Evolutionary conservation across 75 land plant genomes (phyloP), one percentile per base, ranked within the genome.

Genomic region (Isoetes taiwanensis): DNA sequence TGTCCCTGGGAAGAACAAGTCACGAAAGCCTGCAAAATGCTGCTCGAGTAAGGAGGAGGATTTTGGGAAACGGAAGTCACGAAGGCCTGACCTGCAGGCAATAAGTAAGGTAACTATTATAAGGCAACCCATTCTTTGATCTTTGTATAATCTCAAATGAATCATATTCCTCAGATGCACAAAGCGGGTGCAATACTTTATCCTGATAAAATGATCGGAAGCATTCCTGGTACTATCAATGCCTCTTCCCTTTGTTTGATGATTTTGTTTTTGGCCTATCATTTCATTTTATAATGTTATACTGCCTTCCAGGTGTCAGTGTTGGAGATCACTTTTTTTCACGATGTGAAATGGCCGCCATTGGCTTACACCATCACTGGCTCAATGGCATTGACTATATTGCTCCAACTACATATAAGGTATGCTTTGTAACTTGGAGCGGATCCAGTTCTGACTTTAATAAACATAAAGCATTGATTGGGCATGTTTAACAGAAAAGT

Each of bases 311-410:
- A 90, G 96, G 96, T 31, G 71, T 90, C 59, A 69, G 75, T 52
- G 86, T 85, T 39, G 96, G 96, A 5, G 67, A 85, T 57, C 80
- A 77, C 40, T 90, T 85, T 46, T 87, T 70, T 50, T 85, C 91
- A 31, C 79, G 96, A 23, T 74, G 78, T 56, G 91, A 85, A 59
- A 79, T 90, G 90, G 83, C 79, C 27, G 86, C 59, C 53, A 54
- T 90, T 26, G 96, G 96, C 32, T 71, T 85, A 27, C 86, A 85
- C 23, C 39, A 72, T 17, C 91, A 90, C 32, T 90, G 96, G 96
- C 59, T 90, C 28, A 75, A 71, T 62, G 96, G 96, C 21, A 90
- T 90, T 54, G 93, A 90, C 58, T 85, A 54, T 34, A 85, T 90
- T 67, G 81, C 79, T 21, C 5, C n/a, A n/a, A 32, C 21, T 20